phyloP scores from a whole-genome alignment of 2,329 filamentous ascomycete genomes.

The Colletotrichum liaoningense region DNA sequence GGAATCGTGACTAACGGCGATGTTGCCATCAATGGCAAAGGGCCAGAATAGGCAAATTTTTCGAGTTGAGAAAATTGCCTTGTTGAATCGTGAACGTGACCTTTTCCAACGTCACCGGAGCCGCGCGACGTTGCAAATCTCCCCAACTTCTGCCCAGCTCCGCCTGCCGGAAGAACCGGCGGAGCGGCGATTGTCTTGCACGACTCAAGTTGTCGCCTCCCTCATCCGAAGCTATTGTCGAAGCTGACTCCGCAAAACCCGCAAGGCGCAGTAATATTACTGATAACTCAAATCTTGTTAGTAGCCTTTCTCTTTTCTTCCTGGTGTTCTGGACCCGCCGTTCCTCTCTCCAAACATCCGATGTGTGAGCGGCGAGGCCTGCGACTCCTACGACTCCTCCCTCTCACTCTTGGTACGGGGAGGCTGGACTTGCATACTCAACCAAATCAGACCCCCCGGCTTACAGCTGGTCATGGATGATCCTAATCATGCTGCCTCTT shows the following conservation, averaged over 20 bases:
- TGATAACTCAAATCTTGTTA: background rate
- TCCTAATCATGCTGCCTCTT: background rate
- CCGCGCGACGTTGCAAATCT: background rate
- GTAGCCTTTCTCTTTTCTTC: background rate
- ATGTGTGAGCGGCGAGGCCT: slow-evolving; percentile 16
- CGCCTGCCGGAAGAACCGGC: background rate
- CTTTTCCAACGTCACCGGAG: background rate
- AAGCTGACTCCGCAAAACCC: background rate
- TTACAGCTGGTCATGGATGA: slow-evolving; percentile 17
- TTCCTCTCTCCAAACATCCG: slow-evolving; percentile 21
- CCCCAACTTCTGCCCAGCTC: background rate
- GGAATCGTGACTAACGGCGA: background rate
- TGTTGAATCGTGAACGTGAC: background rate
- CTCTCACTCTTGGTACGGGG: background rate
- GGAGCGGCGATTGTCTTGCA: background rate
- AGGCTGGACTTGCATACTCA: background rate
- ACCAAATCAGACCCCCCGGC: background rate
- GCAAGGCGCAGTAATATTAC: slow-evolving; percentile 14
- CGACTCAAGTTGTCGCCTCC: background rate
- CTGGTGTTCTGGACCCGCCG: background rate
- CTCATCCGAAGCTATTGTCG: slow-evolving; percentile 11
- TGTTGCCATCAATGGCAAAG: background rate
- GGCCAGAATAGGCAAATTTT: background rate
- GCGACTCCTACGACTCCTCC: no score
- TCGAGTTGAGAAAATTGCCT: background rate